A percentile compares a stretch with the other conserved stretches of the same genome.
These are phyloP conservation scores for Wickerhamiella shivajii DNA, from an alignment of 805 yeast genomes.

Conservation along the genomic window DNA sequence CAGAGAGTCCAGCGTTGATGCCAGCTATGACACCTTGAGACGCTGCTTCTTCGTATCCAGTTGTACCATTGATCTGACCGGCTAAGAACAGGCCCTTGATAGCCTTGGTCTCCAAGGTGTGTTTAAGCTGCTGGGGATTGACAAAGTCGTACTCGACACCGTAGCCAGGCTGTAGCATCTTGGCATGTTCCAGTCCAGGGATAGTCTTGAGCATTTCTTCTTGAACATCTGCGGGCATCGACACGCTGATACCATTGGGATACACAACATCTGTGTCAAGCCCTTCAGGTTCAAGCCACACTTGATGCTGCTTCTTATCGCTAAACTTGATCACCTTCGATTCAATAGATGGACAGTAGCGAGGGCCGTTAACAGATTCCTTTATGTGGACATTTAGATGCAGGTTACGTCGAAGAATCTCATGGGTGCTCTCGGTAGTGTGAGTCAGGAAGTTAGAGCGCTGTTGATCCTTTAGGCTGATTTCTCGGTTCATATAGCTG, in stretches of 20 bases:
- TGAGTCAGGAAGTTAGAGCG: slow-evolving; percentile 60
- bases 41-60: slow-evolving; percentile 98
- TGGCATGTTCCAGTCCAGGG: slow-evolving; percentile 76
- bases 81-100: slow-evolving; percentile 74
- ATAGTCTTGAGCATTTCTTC: slow-evolving; percentile 55
- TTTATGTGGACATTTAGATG: slow-evolving; percentile 78
- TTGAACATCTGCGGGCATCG: slow-evolving; percentile 93
- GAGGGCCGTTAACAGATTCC: slow-evolving; percentile 90
- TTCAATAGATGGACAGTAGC: slow-evolving; percentile 96
- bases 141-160: slow-evolving; percentile 98
- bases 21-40: slow-evolving; percentile 96
- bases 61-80: slow-evolving; percentile 97
- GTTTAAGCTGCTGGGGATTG: slow-evolving; percentile 75
- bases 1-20: slow-evolving; percentile 70
- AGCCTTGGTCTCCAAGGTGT: slow-evolving; percentile 66
- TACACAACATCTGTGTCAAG: slow-evolving; percentile 72
- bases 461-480: slow-evolving; percentile 42
- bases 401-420: slow-evolving; percentile 50
- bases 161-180: slow-evolving; percentile 89
- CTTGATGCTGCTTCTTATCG: slow-evolving; percentile 58
- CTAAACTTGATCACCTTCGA: slow-evolving; percentile 71
- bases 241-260: slow-evolving; percentile 92
- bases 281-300: slow-evolving; percentile 98
- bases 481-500: slow-evolving; percentile 65
- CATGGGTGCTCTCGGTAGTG: slow-evolving; percentile 65